These are phyloP conservation scores for Gillenia trifoliata DNA, from an alignment of 306 rosid species.

Conservation along the genomic window DNA sequence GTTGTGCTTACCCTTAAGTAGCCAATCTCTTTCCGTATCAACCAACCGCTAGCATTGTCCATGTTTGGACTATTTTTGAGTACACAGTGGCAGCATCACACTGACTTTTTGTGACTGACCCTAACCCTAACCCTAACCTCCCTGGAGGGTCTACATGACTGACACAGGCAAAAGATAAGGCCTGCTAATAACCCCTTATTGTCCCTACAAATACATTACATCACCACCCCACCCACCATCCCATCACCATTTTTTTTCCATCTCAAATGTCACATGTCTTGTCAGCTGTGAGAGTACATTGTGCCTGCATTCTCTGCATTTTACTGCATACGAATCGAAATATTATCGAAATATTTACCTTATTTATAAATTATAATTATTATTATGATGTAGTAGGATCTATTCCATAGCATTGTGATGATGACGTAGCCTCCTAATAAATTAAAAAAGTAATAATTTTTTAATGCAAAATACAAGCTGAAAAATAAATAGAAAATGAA, in stretches of 20 bases:
- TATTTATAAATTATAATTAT: background rate
- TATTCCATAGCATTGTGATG: constrained; percentile 9
- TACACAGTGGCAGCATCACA: too few species aligned
- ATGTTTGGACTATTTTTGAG: too few species aligned
- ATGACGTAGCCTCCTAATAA: constrained; percentile 21
- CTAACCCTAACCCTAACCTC: too few species aligned
- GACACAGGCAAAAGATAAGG: too few species aligned
- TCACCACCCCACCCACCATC: constrained; percentile 37
- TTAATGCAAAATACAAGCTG: background rate
- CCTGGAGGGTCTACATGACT: too few species aligned
- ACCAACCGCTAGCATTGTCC: too few species aligned
- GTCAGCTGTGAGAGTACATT: constrained; percentile 26
- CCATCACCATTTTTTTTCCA: constrained; percentile 17
- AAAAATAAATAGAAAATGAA: background rate
- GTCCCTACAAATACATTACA: constrained; percentile 22
- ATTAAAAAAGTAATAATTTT: background rate
- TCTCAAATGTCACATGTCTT: constrained; percentile 42
- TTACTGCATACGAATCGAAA: background rate
- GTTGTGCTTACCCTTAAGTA: too few species aligned
- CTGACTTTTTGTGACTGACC: too few species aligned
- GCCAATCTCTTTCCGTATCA: too few species aligned
- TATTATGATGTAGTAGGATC: background rate
- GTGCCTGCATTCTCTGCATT: background rate
- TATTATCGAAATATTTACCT: background rate
- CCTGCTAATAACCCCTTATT: too few species aligned